phyloP scores from a whole-genome alignment of 2,329 filamentous ascomycete genomes.

The Neonectria neomacrospora region DNA sequence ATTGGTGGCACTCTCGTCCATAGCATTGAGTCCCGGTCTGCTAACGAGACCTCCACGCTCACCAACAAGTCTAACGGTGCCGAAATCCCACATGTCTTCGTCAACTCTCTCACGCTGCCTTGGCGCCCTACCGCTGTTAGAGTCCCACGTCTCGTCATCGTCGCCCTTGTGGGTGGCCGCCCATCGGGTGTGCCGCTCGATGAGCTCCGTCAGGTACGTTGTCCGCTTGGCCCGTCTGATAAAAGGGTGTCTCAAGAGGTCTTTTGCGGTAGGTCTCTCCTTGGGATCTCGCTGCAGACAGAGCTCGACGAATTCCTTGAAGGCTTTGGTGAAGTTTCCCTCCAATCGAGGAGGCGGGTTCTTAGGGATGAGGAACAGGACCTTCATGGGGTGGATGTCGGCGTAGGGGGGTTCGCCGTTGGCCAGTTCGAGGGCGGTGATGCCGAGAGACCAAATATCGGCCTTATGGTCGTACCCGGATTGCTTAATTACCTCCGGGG shows the following conservation, averaged over 20 bases:
- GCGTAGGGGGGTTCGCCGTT: conserved; percentile 94
- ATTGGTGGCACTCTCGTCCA: conserved; percentile 87
- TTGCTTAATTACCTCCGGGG: conserved; percentile 97
- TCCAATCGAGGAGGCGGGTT: conserved; percentile 86
- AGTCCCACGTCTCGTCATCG: conserved; percentile 70
- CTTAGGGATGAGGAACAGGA: conserved; percentile 95
- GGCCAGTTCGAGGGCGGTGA: conserved; percentile 91
- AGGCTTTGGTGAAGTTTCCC: conserved; percentile 82
- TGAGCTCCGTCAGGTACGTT: conserved; percentile 94
- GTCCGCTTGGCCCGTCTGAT: conserved; percentile 93
- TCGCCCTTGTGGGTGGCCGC: conserved; percentile 80
- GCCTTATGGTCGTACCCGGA: conserved; percentile 98
- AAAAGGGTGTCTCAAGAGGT: conserved; percentile 90
- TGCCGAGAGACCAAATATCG: conserved; percentile 96
- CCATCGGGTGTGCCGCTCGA: conserved; percentile 91
- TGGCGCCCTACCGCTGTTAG: conserved; percentile 63
- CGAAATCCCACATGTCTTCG: conserved; percentile 98
- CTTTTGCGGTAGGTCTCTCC: conserved; percentile 86
- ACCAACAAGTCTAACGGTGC: conserved; percentile 86
- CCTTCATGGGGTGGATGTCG: conserved; percentile 98
- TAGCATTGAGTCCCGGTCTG: conserved; percentile 70
- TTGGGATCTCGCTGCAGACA: conserved; percentile 90
- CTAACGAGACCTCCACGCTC: conserved; percentile 68
- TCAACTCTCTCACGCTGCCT: conserved; percentile 67
- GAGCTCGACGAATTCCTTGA: conserved; percentile 85